Evolutionary conservation across 768 basidiomycete species (phyloP).

Genomic region (Saitozyma podzolica): DNA sequence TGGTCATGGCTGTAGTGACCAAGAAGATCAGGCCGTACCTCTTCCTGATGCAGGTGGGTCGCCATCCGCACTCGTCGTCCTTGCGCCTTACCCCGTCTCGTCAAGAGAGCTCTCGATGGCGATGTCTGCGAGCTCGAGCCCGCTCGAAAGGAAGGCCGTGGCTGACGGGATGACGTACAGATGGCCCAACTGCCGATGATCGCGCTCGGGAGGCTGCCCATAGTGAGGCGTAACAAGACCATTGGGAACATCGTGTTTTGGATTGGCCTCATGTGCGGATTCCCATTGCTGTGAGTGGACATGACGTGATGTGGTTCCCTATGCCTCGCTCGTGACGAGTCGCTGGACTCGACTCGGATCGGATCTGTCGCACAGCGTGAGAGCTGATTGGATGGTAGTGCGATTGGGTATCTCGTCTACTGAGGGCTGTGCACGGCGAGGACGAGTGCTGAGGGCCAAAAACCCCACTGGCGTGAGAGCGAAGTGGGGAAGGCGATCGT

Average conservation of each 20-base stretch:
- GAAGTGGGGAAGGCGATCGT: too few species aligned
- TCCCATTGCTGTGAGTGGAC: conserved; percentile 69
- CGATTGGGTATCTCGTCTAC: conserved; percentile 19
- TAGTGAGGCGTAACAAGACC: conserved; percentile 75
- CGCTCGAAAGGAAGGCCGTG: neutral
- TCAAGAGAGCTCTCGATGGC: neutral
- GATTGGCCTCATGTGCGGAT: conserved; percentile 79
- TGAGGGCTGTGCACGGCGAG: neutral
- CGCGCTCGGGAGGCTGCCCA: conserved; percentile 70
- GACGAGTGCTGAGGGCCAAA: conserved; percentile 11
- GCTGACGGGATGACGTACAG: conserved; percentile 52
- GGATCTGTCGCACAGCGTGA: too few species aligned
- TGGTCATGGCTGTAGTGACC: conserved; percentile 95
- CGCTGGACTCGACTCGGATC: too few species aligned
- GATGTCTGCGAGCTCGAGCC: neutral
- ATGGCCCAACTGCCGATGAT: conserved; percentile 92
- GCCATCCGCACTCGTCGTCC: too few species aligned
- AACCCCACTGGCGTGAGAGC: neutral
- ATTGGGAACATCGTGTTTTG: conserved; percentile 79
- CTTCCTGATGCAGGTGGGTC: conserved; percentile 68
- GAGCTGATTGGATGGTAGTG: neutral
- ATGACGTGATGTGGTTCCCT: neutral
- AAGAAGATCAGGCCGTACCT: conserved; percentile 89
- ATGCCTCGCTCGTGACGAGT: too few species aligned
- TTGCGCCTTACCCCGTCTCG: too few species aligned